A percentile compares a stretch with the other conserved stretches of the same genome.
phyloP scores from a whole-genome alignment of 352 stramenopile genomes.

The Phytopythium chamaehyphon region DNA sequence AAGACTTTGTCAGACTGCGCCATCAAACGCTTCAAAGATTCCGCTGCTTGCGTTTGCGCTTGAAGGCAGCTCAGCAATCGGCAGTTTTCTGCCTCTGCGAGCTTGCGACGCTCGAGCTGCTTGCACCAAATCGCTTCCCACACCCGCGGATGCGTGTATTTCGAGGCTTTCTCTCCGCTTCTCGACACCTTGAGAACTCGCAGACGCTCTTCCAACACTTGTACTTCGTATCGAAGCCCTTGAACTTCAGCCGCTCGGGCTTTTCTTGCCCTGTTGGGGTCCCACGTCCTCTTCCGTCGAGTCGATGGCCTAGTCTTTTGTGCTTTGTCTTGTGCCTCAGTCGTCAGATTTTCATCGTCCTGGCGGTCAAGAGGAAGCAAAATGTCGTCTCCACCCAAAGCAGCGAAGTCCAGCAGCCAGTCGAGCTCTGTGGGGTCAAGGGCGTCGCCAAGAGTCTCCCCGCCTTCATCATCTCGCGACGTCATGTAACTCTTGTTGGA shows the following conservation, averaged over 20 bases:
- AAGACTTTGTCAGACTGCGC: no score
- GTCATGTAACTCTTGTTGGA: no score
- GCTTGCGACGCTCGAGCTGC: conserved; percentile 10
- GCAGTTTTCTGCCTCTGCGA: conserved; percentile 13
- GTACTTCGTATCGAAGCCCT: conserved; percentile 23
- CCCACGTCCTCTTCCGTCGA: not conserved
- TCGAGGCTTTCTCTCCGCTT: no score
- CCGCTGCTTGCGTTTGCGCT: conserved; percentile 22
- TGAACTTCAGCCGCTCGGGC: conserved; percentile 25
- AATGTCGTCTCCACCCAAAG: no score
- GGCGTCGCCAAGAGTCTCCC: no score
- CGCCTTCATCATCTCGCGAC: no score
- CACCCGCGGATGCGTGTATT: not conserved
- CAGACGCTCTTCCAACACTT: conserved; percentile 22
- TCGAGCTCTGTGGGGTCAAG: no score
- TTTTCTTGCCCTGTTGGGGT: conserved; percentile 23
- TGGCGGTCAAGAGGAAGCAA: no score
- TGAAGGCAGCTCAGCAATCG: conserved; percentile 23
- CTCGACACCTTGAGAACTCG: conserved; percentile 10
- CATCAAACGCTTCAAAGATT: conserved; percentile 20
- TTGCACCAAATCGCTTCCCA: conserved; percentile 17
- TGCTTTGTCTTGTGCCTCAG: no score
- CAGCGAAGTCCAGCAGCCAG: no score
- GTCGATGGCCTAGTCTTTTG: no score
- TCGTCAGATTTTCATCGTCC: no score